phyloP scores from a whole-genome alignment of 2,329 filamentous ascomycete species.

The Trichoderma arundinaceum region DNA sequence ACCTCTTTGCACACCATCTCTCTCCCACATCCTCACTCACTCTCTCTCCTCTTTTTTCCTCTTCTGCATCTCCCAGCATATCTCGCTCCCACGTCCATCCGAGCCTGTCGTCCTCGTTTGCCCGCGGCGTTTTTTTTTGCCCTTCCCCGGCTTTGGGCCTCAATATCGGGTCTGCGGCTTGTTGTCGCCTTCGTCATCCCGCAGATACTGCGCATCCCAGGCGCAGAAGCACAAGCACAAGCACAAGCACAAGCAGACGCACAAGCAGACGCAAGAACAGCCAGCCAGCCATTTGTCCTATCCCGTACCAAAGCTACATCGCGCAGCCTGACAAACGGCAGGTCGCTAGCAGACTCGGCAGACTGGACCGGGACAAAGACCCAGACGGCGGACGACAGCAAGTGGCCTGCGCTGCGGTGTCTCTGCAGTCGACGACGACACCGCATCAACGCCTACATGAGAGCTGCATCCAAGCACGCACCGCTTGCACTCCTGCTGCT shows the following conservation, averaged over 20 bases:
- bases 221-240: conserved; percentile 22
- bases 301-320: not conserved
- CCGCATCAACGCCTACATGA: conserved; percentile 21
- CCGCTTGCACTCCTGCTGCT: not conserved
- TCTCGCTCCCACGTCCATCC: not conserved
- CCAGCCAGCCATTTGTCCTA: not conserved
- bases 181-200: conserved; percentile 31
- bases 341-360: conserved; percentile 1
- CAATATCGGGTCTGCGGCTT: conserved; percentile 18
- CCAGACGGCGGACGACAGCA: not conserved
- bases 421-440: conserved; percentile 15
- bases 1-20: no score
- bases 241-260: conserved; percentile 27
- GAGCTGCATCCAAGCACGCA: not conserved
- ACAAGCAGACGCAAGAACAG: not conserved
- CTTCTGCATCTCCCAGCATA: not conserved
- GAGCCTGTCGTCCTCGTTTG: not conserved
- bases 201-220: conserved; percentile 24
- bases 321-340: not conserved
- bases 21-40: not conserved
- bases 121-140: not conserved
- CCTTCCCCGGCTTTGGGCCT: conserved; percentile 14
- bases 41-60: not conserved
- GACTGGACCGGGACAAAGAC: not conserved
- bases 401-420: conserved; percentile 13